phyloP scores from a whole-genome alignment of 2,329 filamentous ascomycete species.

The Alternaria solani region DNA sequence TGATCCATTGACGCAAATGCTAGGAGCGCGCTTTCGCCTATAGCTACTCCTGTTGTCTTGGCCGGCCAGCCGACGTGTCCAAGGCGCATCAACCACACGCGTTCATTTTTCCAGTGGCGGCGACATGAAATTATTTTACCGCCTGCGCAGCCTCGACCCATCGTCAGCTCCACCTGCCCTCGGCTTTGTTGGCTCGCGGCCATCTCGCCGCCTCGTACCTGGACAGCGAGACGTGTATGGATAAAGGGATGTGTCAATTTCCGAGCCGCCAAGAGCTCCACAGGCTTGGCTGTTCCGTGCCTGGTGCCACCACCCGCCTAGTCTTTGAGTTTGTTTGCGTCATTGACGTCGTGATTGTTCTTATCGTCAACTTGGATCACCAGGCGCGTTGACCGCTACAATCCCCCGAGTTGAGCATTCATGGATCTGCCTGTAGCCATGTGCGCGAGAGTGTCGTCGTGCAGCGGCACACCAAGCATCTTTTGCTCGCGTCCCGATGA shows the following conservation, averaged over 20 bases:
- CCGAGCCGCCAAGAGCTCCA: constrained; percentile 14
- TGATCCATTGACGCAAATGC: constrained; percentile 1
- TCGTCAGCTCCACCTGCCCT: constrained; percentile 7
- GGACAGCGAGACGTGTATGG: constrained; percentile 10
- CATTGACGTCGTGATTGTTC: constrained; percentile 5
- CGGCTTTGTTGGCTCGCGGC: constrained; percentile 7
- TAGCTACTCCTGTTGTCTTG: constrained; percentile 16
- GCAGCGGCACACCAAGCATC: not conserved
- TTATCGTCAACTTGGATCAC: not conserved
- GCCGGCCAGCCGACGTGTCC: constrained; percentile 3
- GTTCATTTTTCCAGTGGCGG: constrained; percentile 13
- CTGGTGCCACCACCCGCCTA: constrained; percentile 4
- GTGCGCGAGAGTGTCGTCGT: not conserved
- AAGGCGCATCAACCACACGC: constrained; percentile 14
- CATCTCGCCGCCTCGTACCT: constrained; percentile 14
- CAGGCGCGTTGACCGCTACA: not conserved
- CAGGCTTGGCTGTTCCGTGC: constrained; percentile 23
- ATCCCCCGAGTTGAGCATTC: not conserved
- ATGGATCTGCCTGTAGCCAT: not conserved
- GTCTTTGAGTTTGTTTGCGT: constrained; percentile 8
- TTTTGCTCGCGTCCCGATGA: not conserved
- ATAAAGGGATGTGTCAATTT: constrained; percentile 19
- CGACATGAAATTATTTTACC: constrained; percentile 4
- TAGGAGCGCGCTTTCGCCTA: not conserved
- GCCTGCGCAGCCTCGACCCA: constrained; percentile 24